Percentiles rank a stretch among this genome's conserved stretches.
Evolutionary conservation across 176 grass and related monocot genomes (phyloP).

Genomic region (Oryza meridionalis): DNA sequence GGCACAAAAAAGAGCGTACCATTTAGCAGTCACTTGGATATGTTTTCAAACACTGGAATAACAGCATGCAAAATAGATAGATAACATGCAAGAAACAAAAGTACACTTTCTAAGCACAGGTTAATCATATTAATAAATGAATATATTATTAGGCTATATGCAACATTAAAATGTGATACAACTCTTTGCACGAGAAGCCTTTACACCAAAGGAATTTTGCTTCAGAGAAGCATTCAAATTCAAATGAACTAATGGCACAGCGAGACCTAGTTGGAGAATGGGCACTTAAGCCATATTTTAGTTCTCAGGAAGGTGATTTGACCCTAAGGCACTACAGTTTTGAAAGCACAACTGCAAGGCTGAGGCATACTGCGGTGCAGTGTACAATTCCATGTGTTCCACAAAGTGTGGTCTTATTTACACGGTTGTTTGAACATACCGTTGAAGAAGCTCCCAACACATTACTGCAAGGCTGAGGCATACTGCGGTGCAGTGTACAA

Average conservation of each 20-base stretch:
- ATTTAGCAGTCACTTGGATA: background rate
- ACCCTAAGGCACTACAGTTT: slow-evolving; percentile 3
- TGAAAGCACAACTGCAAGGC: background rate
- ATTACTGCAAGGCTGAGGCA: slow-evolving; percentile 24
- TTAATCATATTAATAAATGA: background rate
- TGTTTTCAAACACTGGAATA: background rate
- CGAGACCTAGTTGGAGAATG: background rate
- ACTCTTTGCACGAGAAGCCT: slow-evolving; percentile 2
- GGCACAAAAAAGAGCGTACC: slow-evolving; percentile 8
- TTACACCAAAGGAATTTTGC: slow-evolving; percentile 1
- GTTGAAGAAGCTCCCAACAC: slow-evolving; percentile 52
- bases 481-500: background rate
- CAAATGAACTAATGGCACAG: background rate
- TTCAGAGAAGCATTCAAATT: background rate
- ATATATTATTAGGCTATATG: background rate
- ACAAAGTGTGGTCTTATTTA: slow-evolving; percentile 6
- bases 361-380: background rate
- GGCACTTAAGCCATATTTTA: background rate
- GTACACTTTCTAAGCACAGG: background rate
- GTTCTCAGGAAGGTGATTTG: background rate
- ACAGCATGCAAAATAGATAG: background rate
- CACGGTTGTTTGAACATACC: slow-evolving; percentile 28
- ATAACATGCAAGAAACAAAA: background rate
- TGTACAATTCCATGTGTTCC: background rate
- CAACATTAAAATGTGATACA: slow-evolving; percentile 6